These are phyloP conservation scores for Fusarium brevicatenulatum DNA, from an alignment of 2,329 filamentous ascomycete genomes.

Conservation along the genomic window DNA sequence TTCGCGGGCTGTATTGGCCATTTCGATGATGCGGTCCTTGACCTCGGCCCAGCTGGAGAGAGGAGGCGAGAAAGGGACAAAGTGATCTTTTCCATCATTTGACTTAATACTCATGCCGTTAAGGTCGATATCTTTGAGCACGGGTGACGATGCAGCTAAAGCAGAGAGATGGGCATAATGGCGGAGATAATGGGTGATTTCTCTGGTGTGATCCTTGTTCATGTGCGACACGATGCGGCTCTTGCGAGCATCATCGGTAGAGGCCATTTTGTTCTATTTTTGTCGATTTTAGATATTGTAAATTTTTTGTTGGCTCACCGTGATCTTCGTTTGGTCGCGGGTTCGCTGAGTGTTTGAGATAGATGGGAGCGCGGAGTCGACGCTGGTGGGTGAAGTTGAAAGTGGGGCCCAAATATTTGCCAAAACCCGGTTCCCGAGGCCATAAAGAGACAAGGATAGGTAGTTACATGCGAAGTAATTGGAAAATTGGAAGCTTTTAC, in stretches of 20 bases:
- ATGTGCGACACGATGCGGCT: slow-evolving; percentile 75
- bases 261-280: slow-evolving; percentile 32
- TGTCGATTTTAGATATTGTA: neutral
- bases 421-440: neutral
- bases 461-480: neutral
- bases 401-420: slow-evolving; percentile 31
- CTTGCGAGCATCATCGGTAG: slow-evolving; percentile 46
- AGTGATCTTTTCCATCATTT: slow-evolving; percentile 57
- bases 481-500: neutral
- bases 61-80: slow-evolving; percentile 74
- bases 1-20: slow-evolving; percentile 68
- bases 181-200: slow-evolving; percentile 80
- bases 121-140: slow-evolving; percentile 73
- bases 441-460: neutral
- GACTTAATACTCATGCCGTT: slow-evolving; percentile 69
- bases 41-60: slow-evolving; percentile 75
- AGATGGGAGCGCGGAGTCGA: neutral
- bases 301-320: neutral
- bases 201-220: slow-evolving; percentile 83
- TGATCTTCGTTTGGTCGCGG: neutral
- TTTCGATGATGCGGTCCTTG: slow-evolving; percentile 75
- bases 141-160: slow-evolving; percentile 64
- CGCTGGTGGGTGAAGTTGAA: slow-evolving; percentile 25
- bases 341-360: neutral
- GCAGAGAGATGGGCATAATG: slow-evolving; percentile 71